A percentile compares a stretch with the other conserved stretches of the same genome.
Evolutionary conservation across 2,329 filamentous ascomycete genomes (phyloP).

Genomic region (Ambrosiella cleistominuta): DNA sequence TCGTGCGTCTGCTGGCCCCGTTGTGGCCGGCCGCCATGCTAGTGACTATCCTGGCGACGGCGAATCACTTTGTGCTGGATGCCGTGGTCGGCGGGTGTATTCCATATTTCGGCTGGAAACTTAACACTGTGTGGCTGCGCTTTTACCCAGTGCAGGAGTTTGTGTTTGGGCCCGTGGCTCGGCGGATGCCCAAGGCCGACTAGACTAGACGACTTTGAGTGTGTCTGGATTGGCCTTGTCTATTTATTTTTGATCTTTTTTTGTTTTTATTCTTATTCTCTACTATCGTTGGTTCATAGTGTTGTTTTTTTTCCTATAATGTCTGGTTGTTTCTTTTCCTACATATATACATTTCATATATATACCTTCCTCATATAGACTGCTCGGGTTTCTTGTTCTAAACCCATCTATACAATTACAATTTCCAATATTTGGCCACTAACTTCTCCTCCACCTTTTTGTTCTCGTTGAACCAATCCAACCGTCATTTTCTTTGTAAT

Average conservation of each 20-base stretch:
- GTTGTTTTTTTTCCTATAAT: not conserved
- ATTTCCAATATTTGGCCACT: too few relatives aligned
- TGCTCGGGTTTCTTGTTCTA: too few relatives aligned
- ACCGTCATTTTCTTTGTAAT: too few relatives aligned
- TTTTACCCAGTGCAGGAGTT: conserved; percentile 18
- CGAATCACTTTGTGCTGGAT: conserved; percentile 24
- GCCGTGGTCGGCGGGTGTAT: conserved; percentile 21
- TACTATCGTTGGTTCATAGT: not conserved
- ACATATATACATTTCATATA: not conserved
- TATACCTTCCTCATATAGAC: not conserved
- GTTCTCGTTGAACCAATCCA: too few relatives aligned
- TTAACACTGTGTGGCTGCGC: conserved; percentile 16
- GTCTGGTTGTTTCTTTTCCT: not conserved
- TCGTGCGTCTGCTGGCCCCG: conserved; percentile 21
- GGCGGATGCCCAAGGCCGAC: conserved; percentile 9
- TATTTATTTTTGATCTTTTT: not conserved
- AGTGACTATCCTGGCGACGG: conserved; percentile 24
- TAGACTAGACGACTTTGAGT: not conserved
- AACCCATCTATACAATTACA: not conserved
- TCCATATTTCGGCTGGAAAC: conserved; percentile 21
- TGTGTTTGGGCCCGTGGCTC: conserved; percentile 15
- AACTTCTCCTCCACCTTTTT: too few relatives aligned
- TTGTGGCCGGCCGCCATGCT: conserved; percentile 28
- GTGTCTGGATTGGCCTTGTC: not conserved
- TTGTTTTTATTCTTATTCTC: not conserved